phyloP scores from a whole-genome alignment of 352 stramenopile species.

The Pythium angustatum region DNA sequence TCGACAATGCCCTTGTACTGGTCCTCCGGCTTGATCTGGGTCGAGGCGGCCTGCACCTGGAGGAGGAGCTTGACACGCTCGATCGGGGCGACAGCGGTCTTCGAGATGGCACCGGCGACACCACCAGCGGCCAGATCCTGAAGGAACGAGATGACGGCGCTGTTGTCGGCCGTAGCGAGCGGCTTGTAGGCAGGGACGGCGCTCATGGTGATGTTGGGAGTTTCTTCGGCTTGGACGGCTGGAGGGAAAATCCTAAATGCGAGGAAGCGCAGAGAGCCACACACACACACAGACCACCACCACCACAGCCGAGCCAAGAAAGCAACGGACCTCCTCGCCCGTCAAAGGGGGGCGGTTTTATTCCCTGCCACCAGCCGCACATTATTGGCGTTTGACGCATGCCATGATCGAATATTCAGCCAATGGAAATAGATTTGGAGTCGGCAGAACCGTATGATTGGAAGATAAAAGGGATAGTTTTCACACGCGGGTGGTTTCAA shows the following conservation, averaged over 20 bases:
- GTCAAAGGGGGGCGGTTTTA: conserved; percentile 22
- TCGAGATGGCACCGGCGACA: conserved; percentile 87
- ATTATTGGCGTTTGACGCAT: conserved; percentile 35
- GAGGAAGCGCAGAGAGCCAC: not conserved
- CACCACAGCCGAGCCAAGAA: too few relatives aligned
- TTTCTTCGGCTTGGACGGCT: conserved; percentile 61
- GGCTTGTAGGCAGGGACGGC: conserved; percentile 78
- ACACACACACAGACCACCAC: conserved; percentile 1
- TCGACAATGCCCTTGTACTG: conserved; percentile 92
- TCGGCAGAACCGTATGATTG: conserved; percentile 30
- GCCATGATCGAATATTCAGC: conserved; percentile 16
- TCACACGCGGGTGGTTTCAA: conserved; percentile 35
- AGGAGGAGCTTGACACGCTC: conserved; percentile 93
- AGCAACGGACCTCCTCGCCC: conserved; percentile 15
- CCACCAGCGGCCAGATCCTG: conserved; percentile 85
- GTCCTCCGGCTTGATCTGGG: conserved; percentile 90
- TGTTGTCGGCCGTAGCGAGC: conserved; percentile 73
- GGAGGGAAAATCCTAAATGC: conserved; percentile 88
- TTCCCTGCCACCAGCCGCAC: conserved; percentile 48
- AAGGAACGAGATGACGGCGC: conserved; percentile 61
- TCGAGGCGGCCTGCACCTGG: conserved; percentile 89
- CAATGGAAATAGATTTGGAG: conserved; percentile 31
- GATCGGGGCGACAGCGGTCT: conserved; percentile 90
- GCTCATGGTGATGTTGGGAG: conserved; percentile 69
- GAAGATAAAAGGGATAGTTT: conserved; percentile 36